These are phyloP conservation scores for Nothophoma quercina DNA, from an alignment of 2,329 filamentous ascomycete genomes.

Conservation along the genomic window DNA sequence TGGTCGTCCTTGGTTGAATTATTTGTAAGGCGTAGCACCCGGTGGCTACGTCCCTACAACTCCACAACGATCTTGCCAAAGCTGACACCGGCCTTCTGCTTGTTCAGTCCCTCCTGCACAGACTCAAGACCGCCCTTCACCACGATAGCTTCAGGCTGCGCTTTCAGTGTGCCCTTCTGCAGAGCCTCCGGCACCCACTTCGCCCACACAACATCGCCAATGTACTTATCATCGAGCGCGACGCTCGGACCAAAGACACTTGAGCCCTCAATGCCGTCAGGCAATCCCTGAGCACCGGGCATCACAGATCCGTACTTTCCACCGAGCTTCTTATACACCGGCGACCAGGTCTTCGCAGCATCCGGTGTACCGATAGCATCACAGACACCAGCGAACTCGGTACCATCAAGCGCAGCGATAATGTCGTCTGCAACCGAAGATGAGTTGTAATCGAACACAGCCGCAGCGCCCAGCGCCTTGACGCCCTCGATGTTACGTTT, in stretches of 20 bases:
- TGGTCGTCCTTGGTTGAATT: background rate
- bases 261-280: constrained; percentile 36
- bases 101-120: constrained; percentile 37
- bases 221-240: constrained; percentile 29
- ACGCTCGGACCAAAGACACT: constrained; percentile 34
- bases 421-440: constrained; percentile 47
- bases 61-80: constrained; percentile 46
- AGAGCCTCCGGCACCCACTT: constrained; percentile 44
- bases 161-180: constrained; percentile 41
- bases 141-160: constrained; percentile 40
- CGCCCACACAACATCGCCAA: constrained; percentile 45
- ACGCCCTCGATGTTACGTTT: constrained; percentile 41
- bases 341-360: constrained; percentile 33
- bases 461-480: constrained; percentile 39
- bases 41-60: constrained; percentile 13
- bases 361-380: constrained; percentile 46
- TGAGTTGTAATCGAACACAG: constrained; percentile 45
- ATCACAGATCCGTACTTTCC: constrained; percentile 39
- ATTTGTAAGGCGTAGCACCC: background rate
- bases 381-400: constrained; percentile 53
- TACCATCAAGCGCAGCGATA: constrained; percentile 50
- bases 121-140: constrained; percentile 39
- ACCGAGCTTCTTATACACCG: constrained; percentile 40
- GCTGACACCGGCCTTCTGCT: constrained; percentile 42
- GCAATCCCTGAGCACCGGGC: constrained; percentile 28